Percentiles rank a stretch among this genome's conserved stretches.
These are phyloP conservation scores for Yamadazyma taylorii DNA, from an alignment of 1,139 yeast genomes.

Conservation along the genomic window DNA sequence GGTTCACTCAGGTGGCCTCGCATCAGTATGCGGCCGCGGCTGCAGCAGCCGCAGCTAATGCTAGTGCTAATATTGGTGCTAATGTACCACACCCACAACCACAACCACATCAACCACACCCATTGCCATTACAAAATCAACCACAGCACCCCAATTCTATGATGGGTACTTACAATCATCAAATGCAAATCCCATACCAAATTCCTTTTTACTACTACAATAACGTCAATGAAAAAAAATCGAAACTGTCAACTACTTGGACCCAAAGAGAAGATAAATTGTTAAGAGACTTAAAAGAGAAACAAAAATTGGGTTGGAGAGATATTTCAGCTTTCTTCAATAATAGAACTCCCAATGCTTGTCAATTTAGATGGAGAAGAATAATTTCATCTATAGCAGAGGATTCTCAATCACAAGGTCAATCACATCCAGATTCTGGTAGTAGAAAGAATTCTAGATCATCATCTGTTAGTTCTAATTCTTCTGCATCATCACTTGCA, in stretches of 20 bases:
- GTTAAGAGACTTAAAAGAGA: slow-evolving; percentile 38
- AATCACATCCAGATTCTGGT: no score
- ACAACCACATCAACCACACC: slow-evolving; percentile 3
- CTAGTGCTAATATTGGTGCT: no score
- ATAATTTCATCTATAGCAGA: slow-evolving; percentile 23
- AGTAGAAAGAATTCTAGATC: slow-evolving; percentile 8
- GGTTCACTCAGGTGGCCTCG: not conserved
- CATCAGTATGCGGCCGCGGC: not conserved
- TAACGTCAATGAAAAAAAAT: slow-evolving; percentile 16
- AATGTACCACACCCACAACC: not conserved
- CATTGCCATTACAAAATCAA: not conserved
- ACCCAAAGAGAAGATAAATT: slow-evolving; percentile 40
- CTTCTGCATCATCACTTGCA: slow-evolving; percentile 7
- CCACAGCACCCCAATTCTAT: not conserved
- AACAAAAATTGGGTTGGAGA: slow-evolving; percentile 47
- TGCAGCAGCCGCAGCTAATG: no score
- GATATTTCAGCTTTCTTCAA: slow-evolving; percentile 43
- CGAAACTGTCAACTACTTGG: slow-evolving; percentile 42
- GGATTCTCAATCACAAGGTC: slow-evolving; percentile 18
- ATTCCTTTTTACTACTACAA: slow-evolving; percentile 17
- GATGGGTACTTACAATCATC: slow-evolving; percentile 2
- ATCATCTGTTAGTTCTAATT: slow-evolving; percentile 8
- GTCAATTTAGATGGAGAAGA: slow-evolving; percentile 50
- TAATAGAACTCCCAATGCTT: slow-evolving; percentile 48
- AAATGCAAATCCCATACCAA: slow-evolving; percentile 3